Percentiles rank a stretch among this genome's conserved stretches.
Evolutionary conservation across 2,329 filamentous ascomycete species (phyloP).

Genomic region (Trichoderma semiorbis): DNA sequence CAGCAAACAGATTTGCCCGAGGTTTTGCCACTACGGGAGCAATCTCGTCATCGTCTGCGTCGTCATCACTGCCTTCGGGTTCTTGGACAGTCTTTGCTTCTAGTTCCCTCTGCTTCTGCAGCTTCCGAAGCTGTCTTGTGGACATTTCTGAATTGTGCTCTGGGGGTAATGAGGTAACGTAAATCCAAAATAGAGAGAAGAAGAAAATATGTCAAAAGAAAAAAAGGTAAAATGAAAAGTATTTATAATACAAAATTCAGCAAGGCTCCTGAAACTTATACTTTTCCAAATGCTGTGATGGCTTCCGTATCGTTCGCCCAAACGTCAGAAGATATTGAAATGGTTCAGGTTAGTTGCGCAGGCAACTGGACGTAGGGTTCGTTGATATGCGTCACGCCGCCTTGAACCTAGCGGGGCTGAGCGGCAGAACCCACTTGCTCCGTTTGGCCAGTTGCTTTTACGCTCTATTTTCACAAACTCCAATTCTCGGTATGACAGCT

Average conservation of each 20-base stretch:
- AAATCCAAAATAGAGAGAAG: background rate
- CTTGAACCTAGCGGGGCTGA: conserved; percentile 4
- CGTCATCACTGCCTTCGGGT: conserved; percentile 32
- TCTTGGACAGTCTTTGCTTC: conserved; percentile 26
- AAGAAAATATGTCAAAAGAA: too few relatives aligned
- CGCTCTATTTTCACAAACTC: background rate
- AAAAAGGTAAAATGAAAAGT: background rate
- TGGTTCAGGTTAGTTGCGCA: background rate
- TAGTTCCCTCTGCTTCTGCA: conserved; percentile 49
- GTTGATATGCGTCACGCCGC: conserved; percentile 19
- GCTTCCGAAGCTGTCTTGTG: conserved; percentile 49
- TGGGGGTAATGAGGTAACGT: background rate
- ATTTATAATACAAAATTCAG: background rate
- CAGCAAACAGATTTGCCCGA: conserved; percentile 50
- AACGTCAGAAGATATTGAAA: background rate
- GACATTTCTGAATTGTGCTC: conserved; percentile 39
- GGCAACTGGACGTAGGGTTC: background rate
- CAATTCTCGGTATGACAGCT: background rate
- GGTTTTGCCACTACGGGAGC: conserved; percentile 35
- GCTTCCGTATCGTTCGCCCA: background rate
- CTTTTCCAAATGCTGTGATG: background rate
- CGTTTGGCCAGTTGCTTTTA: background rate
- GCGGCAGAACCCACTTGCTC: background rate
- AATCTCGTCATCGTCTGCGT: conserved; percentile 29
- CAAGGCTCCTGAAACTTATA: background rate